Evolutionary conservation across 441 rosid species (phyloP), one percentile per base, ranked within the genome.

Genomic region (Gossypium trilobum): DNA sequence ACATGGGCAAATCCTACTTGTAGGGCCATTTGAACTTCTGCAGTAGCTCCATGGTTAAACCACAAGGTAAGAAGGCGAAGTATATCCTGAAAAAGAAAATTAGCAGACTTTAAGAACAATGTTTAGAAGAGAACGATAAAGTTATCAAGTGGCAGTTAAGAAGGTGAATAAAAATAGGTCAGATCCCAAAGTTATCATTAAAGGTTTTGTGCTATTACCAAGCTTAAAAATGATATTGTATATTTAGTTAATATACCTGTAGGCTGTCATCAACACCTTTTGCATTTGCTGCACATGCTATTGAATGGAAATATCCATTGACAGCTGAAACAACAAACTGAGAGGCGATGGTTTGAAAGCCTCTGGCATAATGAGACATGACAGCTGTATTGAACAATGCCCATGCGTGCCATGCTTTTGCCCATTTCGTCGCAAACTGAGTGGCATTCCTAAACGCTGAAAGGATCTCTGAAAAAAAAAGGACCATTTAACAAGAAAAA

Each of bases 201-300:
- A 68, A 68, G 46, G 16, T 14, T 50, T 29, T 68, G 25, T 29
- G 59, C 72, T 3, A 65, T 42, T 44, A 65, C 46, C 10, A 13
- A 46, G 13, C 70, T 52, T 46, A 66, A 13, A 66, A 48, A 22
- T 23, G n/a, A 48, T n/a, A 23, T 44, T 20, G 4, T 6, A 7
- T 16, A 51, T 39, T 39, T 4, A 16, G 36, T 59, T 3, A n/a
- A 72, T 65, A 27, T 86, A 96, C 99, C 97, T 96, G 96, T 82
- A 96, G 87, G 84, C 98, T 96, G 76, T 89, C 97, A 89, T 93
- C 97, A 57, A 90, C 98, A 72, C 99, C 99, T 87, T 91, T 96
- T 42, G 97, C 82, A 81, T 90, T 87, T 68, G 97, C 99, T 29
- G 91, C 99, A 80, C 93, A 93, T 55, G 97, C 89, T 77, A 96